A percentile compares a stretch with the other conserved stretches of the same genome.
phyloP scores from a whole-genome alignment of 2,329 filamentous ascomycete species.

The Ascochyta viciae-villosae region DNA sequence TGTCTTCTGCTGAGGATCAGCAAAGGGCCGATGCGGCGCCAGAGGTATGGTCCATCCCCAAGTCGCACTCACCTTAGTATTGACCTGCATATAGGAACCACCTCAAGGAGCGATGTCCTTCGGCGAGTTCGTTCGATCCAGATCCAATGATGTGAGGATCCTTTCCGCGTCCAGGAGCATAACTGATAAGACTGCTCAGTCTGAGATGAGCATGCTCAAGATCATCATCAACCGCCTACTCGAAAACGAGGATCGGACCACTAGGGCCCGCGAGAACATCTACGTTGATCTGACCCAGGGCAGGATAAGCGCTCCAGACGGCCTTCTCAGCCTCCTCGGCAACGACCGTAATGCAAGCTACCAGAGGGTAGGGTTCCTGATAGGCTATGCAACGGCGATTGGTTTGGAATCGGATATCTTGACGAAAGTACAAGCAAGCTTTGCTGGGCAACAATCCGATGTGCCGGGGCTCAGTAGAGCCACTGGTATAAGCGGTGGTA shows the following conservation, averaged over 20 bases:
- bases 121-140: background rate
- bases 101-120: background rate
- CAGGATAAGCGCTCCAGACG: background rate
- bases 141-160: background rate
- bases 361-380: background rate
- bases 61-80: background rate
- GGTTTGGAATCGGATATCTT: background rate
- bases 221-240: slow-evolving; percentile 25
- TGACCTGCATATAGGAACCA: background rate
- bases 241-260: background rate
- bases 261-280: background rate
- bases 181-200: background rate
- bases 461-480: background rate
- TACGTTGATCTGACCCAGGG: background rate
- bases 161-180: no score
- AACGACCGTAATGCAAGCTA: background rate
- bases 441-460: background rate
- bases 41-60: background rate
- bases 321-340: background rate
- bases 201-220: slow-evolving; percentile 46
- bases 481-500: background rate
- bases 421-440: background rate
- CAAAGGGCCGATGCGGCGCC: slow-evolving; percentile 1
- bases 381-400: slow-evolving; percentile 1
- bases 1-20: background rate